phyloP scores from a whole-genome alignment of 140 eudicot genomes.

The Senecio squalidus region DNA sequence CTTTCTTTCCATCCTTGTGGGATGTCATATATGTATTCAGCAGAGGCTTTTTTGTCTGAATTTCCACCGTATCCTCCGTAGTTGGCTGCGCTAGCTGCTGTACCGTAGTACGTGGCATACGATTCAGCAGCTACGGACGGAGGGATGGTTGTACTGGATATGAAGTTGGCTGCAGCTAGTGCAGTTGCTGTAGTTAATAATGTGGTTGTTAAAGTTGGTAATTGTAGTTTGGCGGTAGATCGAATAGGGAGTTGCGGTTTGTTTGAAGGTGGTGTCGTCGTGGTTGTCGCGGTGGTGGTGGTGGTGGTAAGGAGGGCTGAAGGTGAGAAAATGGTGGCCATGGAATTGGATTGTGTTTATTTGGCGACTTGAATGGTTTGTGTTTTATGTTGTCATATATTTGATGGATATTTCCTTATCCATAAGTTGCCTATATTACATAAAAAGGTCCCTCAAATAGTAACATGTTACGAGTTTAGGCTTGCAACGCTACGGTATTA shows the following conservation, averaged over 20 bases:
- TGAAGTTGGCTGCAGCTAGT: constrained; percentile 50
- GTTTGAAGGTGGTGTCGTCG: constrained; percentile 33
- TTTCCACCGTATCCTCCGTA: constrained; percentile 98
- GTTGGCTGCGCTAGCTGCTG: constrained; percentile 94
- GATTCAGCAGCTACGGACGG: constrained; percentile 35
- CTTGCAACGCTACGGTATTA: too few relatives aligned
- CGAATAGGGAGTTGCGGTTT: constrained; percentile 41
- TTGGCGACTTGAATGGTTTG: constrained; percentile 4
- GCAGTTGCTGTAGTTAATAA: constrained; percentile 54
- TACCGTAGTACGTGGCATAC: constrained; percentile 74
- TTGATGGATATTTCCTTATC: constrained; percentile 27
- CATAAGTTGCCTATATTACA: constrained; percentile 9
- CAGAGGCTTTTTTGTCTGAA: constrained; percentile 75
- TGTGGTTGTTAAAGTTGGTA: constrained; percentile 45
- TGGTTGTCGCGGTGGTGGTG: constrained; percentile 28
- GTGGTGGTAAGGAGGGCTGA: constrained; percentile 71
- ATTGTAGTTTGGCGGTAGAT: constrained; percentile 42
- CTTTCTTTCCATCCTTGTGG: constrained; percentile 95
- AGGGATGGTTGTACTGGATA: constrained; percentile 44
- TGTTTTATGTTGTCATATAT: constrained; percentile 12
- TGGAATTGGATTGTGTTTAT: constrained; percentile 28
- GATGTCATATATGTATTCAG: constrained; percentile 90
- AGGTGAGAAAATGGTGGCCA: constrained; percentile 88
- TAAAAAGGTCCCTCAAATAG: constrained; percentile 11
- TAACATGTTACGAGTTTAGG: not conserved